A percentile compares a stretch with the other conserved stretches of the same genome.
These are phyloP conservation scores for Mortierella sp. DNA, from an alignment of 371 early-diverging fungal genomes.

Conservation along the genomic window DNA sequence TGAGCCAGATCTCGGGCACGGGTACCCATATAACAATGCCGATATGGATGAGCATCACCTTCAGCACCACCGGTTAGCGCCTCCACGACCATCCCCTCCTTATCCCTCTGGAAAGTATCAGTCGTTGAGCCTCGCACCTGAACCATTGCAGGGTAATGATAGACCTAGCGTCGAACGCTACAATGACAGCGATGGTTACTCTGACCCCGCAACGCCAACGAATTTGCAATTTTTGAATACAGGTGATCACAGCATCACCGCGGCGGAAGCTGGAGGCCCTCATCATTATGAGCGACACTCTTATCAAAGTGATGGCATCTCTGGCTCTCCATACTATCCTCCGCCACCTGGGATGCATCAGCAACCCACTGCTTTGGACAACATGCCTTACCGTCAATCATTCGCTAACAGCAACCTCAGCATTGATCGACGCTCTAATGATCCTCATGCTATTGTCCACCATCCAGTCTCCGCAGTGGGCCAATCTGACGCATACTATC, in stretches of 20 bases:
- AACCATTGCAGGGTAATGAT: neutral
- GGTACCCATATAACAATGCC: neutral
- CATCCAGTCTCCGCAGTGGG: neutral
- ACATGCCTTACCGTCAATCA: neutral
- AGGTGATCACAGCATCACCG: slow-evolving; percentile 2
- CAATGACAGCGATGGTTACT: slow-evolving; percentile 7
- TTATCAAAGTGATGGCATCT: slow-evolving; percentile 10
- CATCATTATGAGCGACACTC: slow-evolving; percentile 10
- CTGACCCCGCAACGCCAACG: slow-evolving; percentile 23
- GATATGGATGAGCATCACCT: neutral
- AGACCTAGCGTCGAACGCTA: neutral
- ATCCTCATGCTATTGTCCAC: slow-evolving; percentile 16
- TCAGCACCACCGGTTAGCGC: neutral
- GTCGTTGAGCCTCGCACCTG: slow-evolving; percentile 1
- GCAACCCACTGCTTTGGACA: neutral
- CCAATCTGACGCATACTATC: slow-evolving; percentile 3
- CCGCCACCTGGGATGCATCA: slow-evolving; percentile 13
- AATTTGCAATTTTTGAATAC: slow-evolving; percentile 14
- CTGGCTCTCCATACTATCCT: slow-evolving; percentile 19
- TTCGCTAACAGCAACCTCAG: neutral
- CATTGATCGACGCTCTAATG: slow-evolving; percentile 5
- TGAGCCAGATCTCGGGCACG: neutral
- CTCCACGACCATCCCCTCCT: slow-evolving; percentile 1
- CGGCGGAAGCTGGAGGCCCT: neutral
- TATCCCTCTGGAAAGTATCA: slow-evolving; percentile 5